These are phyloP conservation scores for Paramecium biaurelia DNA, from an alignment of 73 alveolate species.

Conservation along the genomic window DNA sequence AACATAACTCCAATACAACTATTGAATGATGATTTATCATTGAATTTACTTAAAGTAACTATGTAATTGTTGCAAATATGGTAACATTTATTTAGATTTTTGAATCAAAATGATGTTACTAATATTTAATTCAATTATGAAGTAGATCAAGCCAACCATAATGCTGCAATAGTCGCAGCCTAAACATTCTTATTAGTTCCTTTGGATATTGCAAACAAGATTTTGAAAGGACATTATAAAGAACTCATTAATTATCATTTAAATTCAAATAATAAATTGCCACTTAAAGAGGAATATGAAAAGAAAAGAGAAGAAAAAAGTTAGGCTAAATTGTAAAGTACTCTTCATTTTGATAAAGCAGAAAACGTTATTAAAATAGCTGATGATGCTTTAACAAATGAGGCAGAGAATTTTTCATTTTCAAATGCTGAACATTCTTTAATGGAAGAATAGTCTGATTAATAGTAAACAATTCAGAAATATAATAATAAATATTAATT, in stretches of 20 bases:
- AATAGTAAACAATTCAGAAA: not conserved
- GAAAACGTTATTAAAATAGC: not conserved
- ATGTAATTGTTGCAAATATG: not conserved
- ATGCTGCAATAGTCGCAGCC: not conserved
- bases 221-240: not conserved
- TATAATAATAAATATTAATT: not conserved
- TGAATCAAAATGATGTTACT: slow-evolving; percentile 4
- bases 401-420: slow-evolving; percentile 14
- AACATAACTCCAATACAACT: not conserved
- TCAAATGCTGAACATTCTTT: slow-evolving; percentile 39
- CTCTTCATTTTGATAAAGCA: not conserved
- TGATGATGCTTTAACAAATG: slow-evolving; percentile 26
- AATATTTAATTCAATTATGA: slow-evolving; percentile 3
- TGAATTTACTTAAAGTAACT: not conserved
- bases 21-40: not conserved
- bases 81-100: not conserved
- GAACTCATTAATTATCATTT: not conserved
- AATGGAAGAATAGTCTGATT: slow-evolving; percentile 2
- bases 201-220: not conserved
- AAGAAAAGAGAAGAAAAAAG: not conserved
- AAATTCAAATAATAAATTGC: not conserved
- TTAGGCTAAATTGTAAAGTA: not conserved
- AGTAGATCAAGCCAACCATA: not conserved
- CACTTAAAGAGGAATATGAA: not conserved
- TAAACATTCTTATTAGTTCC: slow-evolving; percentile 3